A percentile compares a stretch with the other conserved stretches of the same genome.
Evolutionary conservation across 208 protist species (phyloP).

Genomic region (Balamuthia mandrillaris): DNA sequence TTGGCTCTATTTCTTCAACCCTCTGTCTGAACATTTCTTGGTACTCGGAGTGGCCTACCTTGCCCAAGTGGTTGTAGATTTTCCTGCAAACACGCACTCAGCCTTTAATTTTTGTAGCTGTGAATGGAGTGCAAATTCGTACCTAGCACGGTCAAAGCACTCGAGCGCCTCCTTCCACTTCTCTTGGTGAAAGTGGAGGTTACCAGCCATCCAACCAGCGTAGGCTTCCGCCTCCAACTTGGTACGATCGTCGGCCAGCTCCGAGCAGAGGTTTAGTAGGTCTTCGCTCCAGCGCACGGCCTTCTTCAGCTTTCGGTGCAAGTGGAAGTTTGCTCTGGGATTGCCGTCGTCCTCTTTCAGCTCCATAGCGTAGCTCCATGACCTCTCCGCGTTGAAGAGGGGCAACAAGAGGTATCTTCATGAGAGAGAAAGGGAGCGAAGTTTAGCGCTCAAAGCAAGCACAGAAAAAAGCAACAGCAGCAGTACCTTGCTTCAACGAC

Average conservation of each 20-base stretch:
- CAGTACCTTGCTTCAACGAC: background rate
- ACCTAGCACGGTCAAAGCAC: background rate
- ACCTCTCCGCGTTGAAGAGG: constrained; percentile 39
- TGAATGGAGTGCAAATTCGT: background rate
- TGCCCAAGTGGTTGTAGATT: constrained; percentile 24
- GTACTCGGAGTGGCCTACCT: constrained; percentile 4
- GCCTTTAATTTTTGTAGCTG: background rate
- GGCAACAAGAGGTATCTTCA: constrained; percentile 32
- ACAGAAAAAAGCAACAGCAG: background rate
- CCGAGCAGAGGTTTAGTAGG: constrained; percentile 33
- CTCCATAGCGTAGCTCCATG: constrained; percentile 51
- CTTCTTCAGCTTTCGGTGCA: constrained; percentile 38
- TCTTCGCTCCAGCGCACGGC: constrained; percentile 26
- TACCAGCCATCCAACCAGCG: constrained; percentile 38
- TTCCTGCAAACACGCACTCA: background rate
- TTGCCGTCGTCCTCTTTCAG: constrained; percentile 35
- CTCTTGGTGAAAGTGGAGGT: constrained; percentile 38
- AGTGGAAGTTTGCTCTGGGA: constrained; percentile 18
- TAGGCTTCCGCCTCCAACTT: constrained; percentile 51
- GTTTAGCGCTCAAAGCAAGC: background rate
- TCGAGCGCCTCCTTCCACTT: constrained; percentile 24
- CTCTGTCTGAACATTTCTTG: constrained; percentile 30
- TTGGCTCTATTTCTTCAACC: constrained; percentile 40
- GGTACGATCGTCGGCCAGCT: constrained; percentile 38
- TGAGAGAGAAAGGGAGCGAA: background rate